Evolutionary conservation across 768 basidiomycete species (phyloP), one percentile per base, ranked within the genome.

Genomic region (Lentinula guzmanii): DNA sequence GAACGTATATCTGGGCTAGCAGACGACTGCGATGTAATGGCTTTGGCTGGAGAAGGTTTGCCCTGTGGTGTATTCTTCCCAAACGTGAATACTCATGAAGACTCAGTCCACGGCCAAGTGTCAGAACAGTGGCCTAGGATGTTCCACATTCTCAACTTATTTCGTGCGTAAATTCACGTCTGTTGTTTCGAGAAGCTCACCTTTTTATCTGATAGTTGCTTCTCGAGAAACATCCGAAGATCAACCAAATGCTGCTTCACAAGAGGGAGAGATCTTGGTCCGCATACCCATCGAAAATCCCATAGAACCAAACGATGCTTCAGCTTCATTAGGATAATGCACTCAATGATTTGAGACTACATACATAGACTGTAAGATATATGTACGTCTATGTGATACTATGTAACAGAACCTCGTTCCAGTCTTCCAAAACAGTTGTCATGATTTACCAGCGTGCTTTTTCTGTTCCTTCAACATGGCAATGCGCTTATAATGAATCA

Each of bases 391-490:
- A 52, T 52, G 33, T 52, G n/a, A 28, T 4, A 6, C 18, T 48
- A 34, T 52, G 51, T 56, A 56, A 9, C 52, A 56, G 8, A 18
- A 31, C 5, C 15, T 34, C 35, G 48, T 24, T 33, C 35, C 58
- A 13, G 5, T 39, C 37, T 8, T 39, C 37, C 9, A 51, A 5
- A 45, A 21, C n/a, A 24, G 34, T 18, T 5, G 34, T 57, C 55
- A 61, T 61, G 56, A 21, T 57, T 61, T 66, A 64, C 65, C 28
- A 9, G 72, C 75, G 58, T 75, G 77, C 72, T 85, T 89, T 75
- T 92, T 93, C 74, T 90, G 87, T 66, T 90, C 91, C 68, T 93
- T 93, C 65, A 91, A 70, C 69, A 84, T 82, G 8, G 90, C 89
- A 58, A 93, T 90, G 8, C 89, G 85, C 90, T 90, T 63, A n/a